Conservation (phyloP, 1,139 yeast species). For the Candida neerlandica region DNA sequence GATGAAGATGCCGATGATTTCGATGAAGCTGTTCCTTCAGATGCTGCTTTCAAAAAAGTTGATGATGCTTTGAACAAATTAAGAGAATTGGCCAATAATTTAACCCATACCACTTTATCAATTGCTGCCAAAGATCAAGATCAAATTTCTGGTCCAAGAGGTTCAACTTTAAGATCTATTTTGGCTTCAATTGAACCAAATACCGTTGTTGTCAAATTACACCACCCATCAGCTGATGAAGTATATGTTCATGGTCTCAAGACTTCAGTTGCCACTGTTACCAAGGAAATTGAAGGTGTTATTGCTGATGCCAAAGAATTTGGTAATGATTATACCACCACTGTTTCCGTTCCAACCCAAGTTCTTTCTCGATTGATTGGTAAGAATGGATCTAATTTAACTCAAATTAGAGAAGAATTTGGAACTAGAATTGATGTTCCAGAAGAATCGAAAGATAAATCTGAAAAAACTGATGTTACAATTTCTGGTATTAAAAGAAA, state of each 20-base stretch:
- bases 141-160: conserved; percentile 58
- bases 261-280: conserved; percentile 54
- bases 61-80: conserved; percentile 55
- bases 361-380: conserved; percentile 85
- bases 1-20: conserved; percentile 40
- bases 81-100: conserved; percentile 58
- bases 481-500: conserved; percentile 80
- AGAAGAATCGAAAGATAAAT: conserved; percentile 32
- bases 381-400: conserved; percentile 77
- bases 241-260: conserved; percentile 66
- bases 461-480: conserved; percentile 56
- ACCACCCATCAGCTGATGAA: conserved; percentile 52
- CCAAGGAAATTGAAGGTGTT: conserved; percentile 54
- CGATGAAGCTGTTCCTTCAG: conserved; percentile 39
- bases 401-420: conserved; percentile 71
- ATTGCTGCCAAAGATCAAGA: conserved; percentile 62
- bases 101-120: conserved; percentile 53
- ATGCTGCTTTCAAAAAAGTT: conserved; percentile 40
- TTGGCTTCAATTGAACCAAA: conserved; percentile 40
- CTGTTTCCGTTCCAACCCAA: conserved; percentile 63
- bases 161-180: conserved; percentile 56
- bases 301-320: conserved; percentile 68
- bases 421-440: conserved; percentile 75
- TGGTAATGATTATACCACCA: conserved; percentile 57
- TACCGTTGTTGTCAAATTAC: conserved; percentile 44